Evolutionary conservation across 495 filamentous ascomycete genomes (phyloP), one percentile per base, ranked within the genome.

Genomic region (Trichoderma gamsii): DNA sequence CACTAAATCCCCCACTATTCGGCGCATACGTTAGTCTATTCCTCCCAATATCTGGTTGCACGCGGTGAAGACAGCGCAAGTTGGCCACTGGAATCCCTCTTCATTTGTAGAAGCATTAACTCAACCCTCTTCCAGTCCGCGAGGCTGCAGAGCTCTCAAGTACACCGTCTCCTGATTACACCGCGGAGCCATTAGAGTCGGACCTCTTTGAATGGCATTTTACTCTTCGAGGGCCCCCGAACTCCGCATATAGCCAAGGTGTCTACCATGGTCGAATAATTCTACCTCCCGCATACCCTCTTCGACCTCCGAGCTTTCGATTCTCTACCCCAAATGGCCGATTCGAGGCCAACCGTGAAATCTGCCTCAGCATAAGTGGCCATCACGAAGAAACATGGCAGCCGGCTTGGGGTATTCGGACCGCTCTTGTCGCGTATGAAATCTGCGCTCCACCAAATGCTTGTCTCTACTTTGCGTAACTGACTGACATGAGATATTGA

Each of bases 141-240:
- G 93, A 97, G 87, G 91, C 92, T 70, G 82, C 87, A 68, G 93
- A 97, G 75, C 88, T 99, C 71, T 84, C 89, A 73, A 81, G 80
- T 72, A 82, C 88, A 66, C 90, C 93, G 6, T 92, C 90, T 4
- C 82, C 92, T 27, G 91, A 93, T 79, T 92, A 91, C 79, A 85
- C 89, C 73, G 95, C 95, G 59, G 75, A 84, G 3, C 95, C 95
- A 2, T 84, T 92, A 71, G 92, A 97, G 73, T 79, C 85, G 63
- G 92, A 97, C 80, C 90, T 99, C 69, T 96, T 97, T 82, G 94
- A 97, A 81, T 99, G 95, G 95, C 95, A 99, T 84, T 99, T 99
- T 85, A 99, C 95, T 0, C 80, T 99, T n/a, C 86, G 87, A 64
- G 95, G 95, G 1, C 95, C 95, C 0, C 95, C 95, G 0, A 80